Conservation (phyloP, 495 filamentous ascomycete species). For the Chlorociboria aeruginascens region DNA sequence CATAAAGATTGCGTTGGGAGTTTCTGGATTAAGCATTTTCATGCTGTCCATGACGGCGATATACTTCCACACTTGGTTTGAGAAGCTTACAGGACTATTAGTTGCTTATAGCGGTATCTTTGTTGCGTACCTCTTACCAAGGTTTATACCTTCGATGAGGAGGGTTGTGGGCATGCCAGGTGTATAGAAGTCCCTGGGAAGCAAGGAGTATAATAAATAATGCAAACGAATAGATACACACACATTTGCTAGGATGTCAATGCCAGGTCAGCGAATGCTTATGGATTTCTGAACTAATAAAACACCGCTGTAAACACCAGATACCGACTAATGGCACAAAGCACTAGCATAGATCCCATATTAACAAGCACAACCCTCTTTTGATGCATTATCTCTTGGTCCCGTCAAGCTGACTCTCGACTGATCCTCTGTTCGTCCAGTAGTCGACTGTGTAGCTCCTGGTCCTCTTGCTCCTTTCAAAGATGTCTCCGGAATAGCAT, state of each 20-base stretch:
- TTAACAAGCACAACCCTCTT: conserved; percentile 89
- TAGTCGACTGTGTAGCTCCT: conserved; percentile 42
- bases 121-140: conserved; percentile 64
- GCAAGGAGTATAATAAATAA: background rate
- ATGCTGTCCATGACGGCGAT: conserved; percentile 97
- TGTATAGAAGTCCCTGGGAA: conserved; percentile 26
- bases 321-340: conserved; percentile 4
- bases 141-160: conserved; percentile 49
- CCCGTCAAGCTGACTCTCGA: conserved; percentile 61
- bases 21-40: conserved; percentile 64
- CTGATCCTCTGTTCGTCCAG: conserved; percentile 37
- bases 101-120: conserved; percentile 60
- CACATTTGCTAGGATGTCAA: background rate
- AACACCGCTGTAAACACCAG: conserved; percentile 9
- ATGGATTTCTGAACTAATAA: conserved; percentile 1
- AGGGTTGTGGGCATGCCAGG: conserved; percentile 66
- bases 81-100: conserved; percentile 75
- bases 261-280: background rate
- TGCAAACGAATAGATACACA: background rate
- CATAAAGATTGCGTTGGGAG: conserved; percentile 34
- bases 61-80: conserved; percentile 97
- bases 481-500: conserved; percentile 90
- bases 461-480: conserved; percentile 73
- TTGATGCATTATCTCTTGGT: conserved; percentile 48
- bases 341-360: background rate